Evolutionary conservation across 768 basidiomycete genomes (phyloP).

Genomic region (Trametes sanguinea): DNA sequence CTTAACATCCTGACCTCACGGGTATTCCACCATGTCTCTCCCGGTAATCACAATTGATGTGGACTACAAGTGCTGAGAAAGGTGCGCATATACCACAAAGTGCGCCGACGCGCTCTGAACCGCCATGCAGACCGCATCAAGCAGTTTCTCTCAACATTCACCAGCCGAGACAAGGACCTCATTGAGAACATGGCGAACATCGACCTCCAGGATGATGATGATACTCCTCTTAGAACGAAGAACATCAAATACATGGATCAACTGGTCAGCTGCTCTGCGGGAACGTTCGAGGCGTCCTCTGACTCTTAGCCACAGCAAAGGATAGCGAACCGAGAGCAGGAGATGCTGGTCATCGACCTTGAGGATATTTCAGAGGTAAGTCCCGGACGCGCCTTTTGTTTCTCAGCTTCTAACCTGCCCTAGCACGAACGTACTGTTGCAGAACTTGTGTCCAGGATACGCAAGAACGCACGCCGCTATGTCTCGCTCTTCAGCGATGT

Average conservation of each 20-base stretch:
- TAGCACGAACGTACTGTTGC: constrained; percentile 70
- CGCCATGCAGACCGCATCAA: constrained; percentile 59
- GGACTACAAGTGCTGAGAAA: constrained; percentile 72
- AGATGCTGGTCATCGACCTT: constrained; percentile 85
- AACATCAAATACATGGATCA: constrained; percentile 80
- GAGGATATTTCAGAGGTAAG: constrained; percentile 81
- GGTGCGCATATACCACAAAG: constrained; percentile 39
- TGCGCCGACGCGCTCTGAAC: background rate
- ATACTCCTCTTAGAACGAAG: constrained; percentile 39
- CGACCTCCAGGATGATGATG: constrained; percentile 56
- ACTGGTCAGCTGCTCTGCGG: constrained; percentile 53
- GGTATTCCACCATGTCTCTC: constrained; percentile 59
- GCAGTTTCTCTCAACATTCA: constrained; percentile 71
- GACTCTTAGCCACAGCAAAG: constrained; percentile 59
- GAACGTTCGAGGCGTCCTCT: constrained; percentile 21
- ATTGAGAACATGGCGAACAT: constrained; percentile 69
- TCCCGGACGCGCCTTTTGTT: constrained; percentile 8
- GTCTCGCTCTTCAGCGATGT: constrained; percentile 86
- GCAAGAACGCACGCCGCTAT: constrained; percentile 87
- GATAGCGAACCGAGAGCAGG: constrained; percentile 91
- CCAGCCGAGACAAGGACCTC: constrained; percentile 63
- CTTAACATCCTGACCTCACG: constrained; percentile 1
- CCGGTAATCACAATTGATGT: constrained; percentile 60
- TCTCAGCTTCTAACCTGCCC: constrained; percentile 17
- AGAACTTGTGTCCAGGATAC: constrained; percentile 81